These are phyloP conservation scores for Spongispora temasekensis DNA, from an alignment of 1,284 basidiomycete genomes.

Conservation along the genomic window DNA sequence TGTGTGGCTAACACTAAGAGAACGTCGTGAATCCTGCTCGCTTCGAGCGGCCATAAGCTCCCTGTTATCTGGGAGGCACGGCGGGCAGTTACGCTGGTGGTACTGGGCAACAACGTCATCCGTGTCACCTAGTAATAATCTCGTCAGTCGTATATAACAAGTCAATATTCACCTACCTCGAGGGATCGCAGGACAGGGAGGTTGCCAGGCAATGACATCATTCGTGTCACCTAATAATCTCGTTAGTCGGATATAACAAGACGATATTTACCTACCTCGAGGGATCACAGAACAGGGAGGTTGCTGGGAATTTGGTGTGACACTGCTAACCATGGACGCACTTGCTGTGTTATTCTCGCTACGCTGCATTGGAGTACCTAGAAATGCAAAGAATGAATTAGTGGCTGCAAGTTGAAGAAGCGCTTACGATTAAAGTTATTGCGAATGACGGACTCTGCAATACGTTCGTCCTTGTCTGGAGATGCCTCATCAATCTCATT, in stretches of 20 bases:
- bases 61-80: neutral
- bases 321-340: too few relatives aligned
- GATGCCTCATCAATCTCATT: neutral
- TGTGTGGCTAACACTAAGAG: neutral
- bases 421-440: too few relatives aligned
- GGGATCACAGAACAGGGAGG: too few relatives aligned
- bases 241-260: neutral
- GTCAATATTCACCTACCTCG: too few relatives aligned
- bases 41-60: neutral
- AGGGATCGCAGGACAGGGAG: too few relatives aligned
- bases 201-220: too few relatives aligned
- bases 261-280: too few relatives aligned
- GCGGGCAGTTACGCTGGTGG: neutral
- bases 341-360: too few relatives aligned
- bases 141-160: neutral
- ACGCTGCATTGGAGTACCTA: too few relatives aligned
- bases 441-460: neutral
- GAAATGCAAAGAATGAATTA: too few relatives aligned
- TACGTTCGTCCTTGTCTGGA: neutral
- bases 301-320: too few relatives aligned
- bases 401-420: too few relatives aligned
- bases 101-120: neutral
- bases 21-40: neutral
- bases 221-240: neutral
- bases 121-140: neutral